phyloP scores from a whole-genome alignment of 169 alveolate genomes.

The Babesia caballi region DNA sequence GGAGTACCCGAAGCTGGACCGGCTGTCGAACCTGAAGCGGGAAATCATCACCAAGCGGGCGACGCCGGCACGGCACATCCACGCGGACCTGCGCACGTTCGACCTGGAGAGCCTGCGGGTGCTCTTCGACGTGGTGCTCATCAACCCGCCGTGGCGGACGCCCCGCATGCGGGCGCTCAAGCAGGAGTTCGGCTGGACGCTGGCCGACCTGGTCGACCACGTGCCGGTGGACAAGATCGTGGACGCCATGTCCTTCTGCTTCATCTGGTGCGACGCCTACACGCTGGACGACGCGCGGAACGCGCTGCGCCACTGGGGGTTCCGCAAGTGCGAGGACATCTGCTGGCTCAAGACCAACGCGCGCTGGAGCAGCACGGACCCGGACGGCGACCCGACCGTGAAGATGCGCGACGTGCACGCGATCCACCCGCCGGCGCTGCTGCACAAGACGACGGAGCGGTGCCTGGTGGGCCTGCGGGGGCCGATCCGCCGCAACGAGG shows the following conservation, averaged over 20 bases:
- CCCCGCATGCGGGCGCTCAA: constrained; percentile 36
- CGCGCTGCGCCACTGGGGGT: constrained; percentile 88
- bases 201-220: constrained; percentile 66
- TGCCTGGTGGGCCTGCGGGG: constrained; percentile 93
- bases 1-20: constrained; percentile 85
- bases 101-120: constrained; percentile 79
- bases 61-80: constrained; percentile 85
- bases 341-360: constrained; percentile 91
- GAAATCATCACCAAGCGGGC: constrained; percentile 83
- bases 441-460: constrained; percentile 89
- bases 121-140: constrained; percentile 86
- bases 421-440: constrained; percentile 37
- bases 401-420: constrained; percentile 55
- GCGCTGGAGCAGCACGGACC: constrained; percentile 62
- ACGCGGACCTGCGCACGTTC: constrained; percentile 80
- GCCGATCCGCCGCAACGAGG: constrained; percentile 84
- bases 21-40: constrained; percentile 82
- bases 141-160: constrained; percentile 90
- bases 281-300: constrained; percentile 81
- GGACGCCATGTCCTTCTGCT: constrained; percentile 85
- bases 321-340: constrained; percentile 91
- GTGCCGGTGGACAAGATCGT: constrained; percentile 84
- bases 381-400: constrained; percentile 48
- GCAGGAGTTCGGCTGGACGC: constrained; percentile 56
- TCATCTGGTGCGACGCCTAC: constrained; percentile 88